Base-by-base conservation (phyloP, 2,329 filamentous ascomycete genomes). In the Fusarium coffeatum region DNA sequence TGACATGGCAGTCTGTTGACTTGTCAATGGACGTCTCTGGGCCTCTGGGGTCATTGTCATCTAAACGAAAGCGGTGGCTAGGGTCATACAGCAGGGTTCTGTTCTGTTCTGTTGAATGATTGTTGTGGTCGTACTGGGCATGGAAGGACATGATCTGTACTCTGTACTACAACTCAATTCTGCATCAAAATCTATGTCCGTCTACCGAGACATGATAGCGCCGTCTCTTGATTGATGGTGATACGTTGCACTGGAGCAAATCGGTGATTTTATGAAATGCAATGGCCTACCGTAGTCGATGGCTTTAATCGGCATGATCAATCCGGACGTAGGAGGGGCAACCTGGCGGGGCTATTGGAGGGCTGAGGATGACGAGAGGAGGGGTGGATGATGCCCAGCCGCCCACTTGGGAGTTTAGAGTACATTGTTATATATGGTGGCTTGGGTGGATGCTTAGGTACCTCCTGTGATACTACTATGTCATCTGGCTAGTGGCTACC, bases 261-360 rank as follows among this genome's bases (percentile, higher is more conserved):
- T 69, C 67, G 63, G 67, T 67, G 54, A 70, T 68, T 70, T 69
- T 66, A 25, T 28, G 27, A 53, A 53, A 53, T 42, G 42, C 20
- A 23, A 51, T 56, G 58, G 66, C 62, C 32, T 37, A 37, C 32
- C 32, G 16, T 18, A n/a, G 32, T 6, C 34, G 18, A 51, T 56
- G 58, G 66, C 62, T 57, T 68, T 43, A 59, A 57, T 68, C 58
- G 55, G 43, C 56, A 50, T 58, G 47, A 49, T 43, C 55, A 30
- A 68, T 56, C 61, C 67, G 55, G 42, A 72, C 55, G 72, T 74
- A 74, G 73, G 73, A 75, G 73, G 73, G 72, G 73, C 72, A 75
- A 75, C 73, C 72, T 72, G 59, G 73, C 71, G 69, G 73, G 71
- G 59, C 40, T 54, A 41, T 62, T 62, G 41, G 59, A 63, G 43